A percentile compares a stretch with the other conserved stretches of the same genome.
Evolutionary conservation across 139 green algal species (phyloP).

Genomic region (Deuterostichococcus epilithicus): DNA sequence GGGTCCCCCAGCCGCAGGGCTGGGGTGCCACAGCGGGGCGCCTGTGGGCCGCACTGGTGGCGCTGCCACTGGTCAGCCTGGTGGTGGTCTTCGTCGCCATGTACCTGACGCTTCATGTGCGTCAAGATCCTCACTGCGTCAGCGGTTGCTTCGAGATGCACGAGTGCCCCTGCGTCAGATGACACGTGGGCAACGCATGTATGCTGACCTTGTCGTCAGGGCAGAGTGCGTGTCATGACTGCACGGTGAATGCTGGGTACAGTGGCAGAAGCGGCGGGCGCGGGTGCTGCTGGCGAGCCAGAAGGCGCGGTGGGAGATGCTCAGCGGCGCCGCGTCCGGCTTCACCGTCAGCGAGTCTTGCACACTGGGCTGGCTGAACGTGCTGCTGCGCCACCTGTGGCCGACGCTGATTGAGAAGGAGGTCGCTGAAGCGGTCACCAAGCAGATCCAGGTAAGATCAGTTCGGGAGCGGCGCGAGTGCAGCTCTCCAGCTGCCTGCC

Average conservation of each 20-base stretch:
- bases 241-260: neutral
- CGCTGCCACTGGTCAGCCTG: neutral
- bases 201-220: no score
- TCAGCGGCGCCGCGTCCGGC: neutral
- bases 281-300: neutral
- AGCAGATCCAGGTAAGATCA: conserved; percentile 6
- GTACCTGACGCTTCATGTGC: neutral
- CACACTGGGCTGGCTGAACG: conserved; percentile 22
- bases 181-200: no score
- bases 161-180: no score
- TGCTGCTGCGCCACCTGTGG: conserved; percentile 18
- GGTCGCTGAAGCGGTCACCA: conserved; percentile 11
- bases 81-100: neutral
- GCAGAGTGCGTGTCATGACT: no score
- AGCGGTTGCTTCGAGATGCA: no score
- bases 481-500: no score
- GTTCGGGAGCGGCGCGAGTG: no score
- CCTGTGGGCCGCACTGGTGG: neutral
- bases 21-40: neutral
- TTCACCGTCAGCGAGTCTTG: conserved; percentile 19
- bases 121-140: neutral
- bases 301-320: neutral
- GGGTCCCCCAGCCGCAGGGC: neutral
- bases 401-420: conserved; percentile 17
- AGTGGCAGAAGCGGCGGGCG: neutral